A percentile compares a stretch with the other conserved stretches of the same genome.
Evolutionary conservation across 345 rosid species (phyloP).

Genomic region (Salix udensis): DNA sequence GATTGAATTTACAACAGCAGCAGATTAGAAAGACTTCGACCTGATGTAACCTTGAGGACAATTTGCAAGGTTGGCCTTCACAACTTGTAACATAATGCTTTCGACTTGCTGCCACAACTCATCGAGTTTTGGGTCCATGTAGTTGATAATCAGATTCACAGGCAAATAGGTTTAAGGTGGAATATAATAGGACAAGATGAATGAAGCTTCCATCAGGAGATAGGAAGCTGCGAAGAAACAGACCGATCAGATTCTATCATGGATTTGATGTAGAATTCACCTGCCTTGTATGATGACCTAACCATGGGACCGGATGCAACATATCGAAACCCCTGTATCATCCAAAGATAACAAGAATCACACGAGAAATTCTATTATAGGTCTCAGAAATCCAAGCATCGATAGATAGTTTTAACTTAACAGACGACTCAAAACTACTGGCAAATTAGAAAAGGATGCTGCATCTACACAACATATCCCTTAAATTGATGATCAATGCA

Average conservation of each 20-base stretch:
- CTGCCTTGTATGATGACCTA: slow-evolving; percentile 97
- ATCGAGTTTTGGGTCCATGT: neutral
- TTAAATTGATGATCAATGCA: neutral
- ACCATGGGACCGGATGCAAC: slow-evolving; percentile 99
- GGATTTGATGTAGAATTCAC: slow-evolving; percentile 94
- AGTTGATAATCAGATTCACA: slow-evolving; percentile 1
- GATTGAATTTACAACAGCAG: slow-evolving; percentile 14
- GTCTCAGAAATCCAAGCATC: neutral
- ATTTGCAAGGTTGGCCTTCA: neutral
- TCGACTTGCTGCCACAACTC: neutral
- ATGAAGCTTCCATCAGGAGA: slow-evolving; percentile 8
- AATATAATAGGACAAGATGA: neutral
- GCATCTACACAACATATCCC: neutral
- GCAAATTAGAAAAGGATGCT: neutral
- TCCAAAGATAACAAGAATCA: slow-evolving; percentile 11
- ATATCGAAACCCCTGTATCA: slow-evolving; percentile 83
- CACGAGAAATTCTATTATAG: neutral
- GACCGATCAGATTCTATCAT: slow-evolving; percentile 93
- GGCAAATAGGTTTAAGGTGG: neutral
- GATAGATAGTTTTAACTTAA: neutral
- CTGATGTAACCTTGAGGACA: slow-evolving; percentile 3
- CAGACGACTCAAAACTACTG: neutral
- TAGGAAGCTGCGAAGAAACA: slow-evolving; percentile 37
- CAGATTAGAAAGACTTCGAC: slow-evolving; percentile 6
- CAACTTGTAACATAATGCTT: neutral